A percentile compares a stretch with the other conserved stretches of the same genome.
phyloP scores from a whole-genome alignment of 23 red algal genomes.

The Chondrus crispus region DNA sequence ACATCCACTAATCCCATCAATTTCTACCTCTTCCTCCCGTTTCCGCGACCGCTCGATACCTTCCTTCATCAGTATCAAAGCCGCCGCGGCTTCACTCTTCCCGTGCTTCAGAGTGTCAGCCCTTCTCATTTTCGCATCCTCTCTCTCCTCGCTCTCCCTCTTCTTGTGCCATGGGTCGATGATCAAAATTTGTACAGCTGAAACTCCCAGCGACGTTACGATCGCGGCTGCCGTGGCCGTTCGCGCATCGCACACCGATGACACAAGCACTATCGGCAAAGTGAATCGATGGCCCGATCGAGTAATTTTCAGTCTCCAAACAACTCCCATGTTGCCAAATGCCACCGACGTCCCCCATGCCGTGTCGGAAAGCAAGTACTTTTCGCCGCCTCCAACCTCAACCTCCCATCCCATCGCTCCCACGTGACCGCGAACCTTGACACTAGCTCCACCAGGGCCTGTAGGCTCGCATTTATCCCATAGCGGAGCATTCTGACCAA shows the following conservation, averaged over 20 bases:
- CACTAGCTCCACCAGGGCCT: conserved; percentile 23
- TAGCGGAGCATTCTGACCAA: conserved; percentile 47
- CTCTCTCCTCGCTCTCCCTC: conserved; percentile 27
- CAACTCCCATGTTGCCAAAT: conserved; percentile 46
- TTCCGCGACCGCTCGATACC: conserved; percentile 40
- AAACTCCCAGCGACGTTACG: not conserved
- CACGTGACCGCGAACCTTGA: conserved; percentile 13
- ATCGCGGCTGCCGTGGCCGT: conserved; percentile 45
- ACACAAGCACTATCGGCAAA: conserved; percentile 48
- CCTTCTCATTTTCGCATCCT: conserved; percentile 20
- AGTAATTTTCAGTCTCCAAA: conserved; percentile 51
- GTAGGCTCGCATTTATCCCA: conserved; percentile 42
- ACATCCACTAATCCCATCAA: conserved; percentile 53
- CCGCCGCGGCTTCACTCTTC: conserved; percentile 58
- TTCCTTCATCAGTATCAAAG: conserved; percentile 48
- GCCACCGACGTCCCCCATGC: conserved; percentile 24
- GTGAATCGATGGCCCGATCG: conserved; percentile 41
- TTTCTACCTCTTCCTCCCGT: conserved; percentile 56
- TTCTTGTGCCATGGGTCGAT: conserved; percentile 45
- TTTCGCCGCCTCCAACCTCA: conserved; percentile 30
- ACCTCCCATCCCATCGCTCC: conserved; percentile 62
- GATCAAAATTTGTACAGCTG: conserved; percentile 42
- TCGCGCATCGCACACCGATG: conserved; percentile 22
- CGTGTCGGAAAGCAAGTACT: conserved; percentile 40
- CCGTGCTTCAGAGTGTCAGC: conserved; percentile 20